Evolutionary conservation across 371 early-diverging fungal species (phyloP).

Genomic region (Mucor saturninus): DNA sequence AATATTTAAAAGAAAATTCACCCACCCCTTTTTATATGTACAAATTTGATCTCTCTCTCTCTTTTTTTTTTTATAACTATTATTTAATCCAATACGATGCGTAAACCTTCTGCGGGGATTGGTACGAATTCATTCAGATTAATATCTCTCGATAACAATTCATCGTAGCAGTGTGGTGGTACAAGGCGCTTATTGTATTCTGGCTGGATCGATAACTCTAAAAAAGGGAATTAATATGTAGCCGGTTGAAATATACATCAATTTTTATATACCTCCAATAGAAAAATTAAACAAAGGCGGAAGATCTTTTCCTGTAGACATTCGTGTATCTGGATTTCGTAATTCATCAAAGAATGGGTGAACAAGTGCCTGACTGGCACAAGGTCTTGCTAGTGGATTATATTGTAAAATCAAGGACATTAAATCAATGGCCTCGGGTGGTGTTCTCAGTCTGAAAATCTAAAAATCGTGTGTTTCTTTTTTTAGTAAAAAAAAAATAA

Average conservation of each 20-base stretch:
- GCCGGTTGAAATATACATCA: background rate
- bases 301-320: slow-evolving; percentile 81
- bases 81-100: slow-evolving; percentile 23
- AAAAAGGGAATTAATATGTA: background rate
- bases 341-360: slow-evolving; percentile 98
- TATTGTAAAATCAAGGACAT: slow-evolving; percentile 92
- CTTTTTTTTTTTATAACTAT: no score
- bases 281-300: slow-evolving; percentile 95
- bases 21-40: background rate
- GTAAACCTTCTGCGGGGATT: slow-evolving; percentile 34
- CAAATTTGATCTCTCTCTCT: background rate
- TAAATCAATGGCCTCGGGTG: slow-evolving; percentile 88
- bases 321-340: slow-evolving; percentile 81
- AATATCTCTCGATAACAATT: slow-evolving; percentile 51
- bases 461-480: background rate
- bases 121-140: slow-evolving; percentile 43
- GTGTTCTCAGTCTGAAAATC: slow-evolving; percentile 47
- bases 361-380: slow-evolving; percentile 93
- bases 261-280: slow-evolving; percentile 60
- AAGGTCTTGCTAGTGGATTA: slow-evolving; percentile 89
- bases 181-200: slow-evolving; percentile 64
- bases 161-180: slow-evolving; percentile 65
- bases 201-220: slow-evolving; percentile 55
- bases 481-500: background rate
- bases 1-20: background rate